Base-by-base conservation (phyloP, 1,284 basidiomycete species). In the Rhodotorula sp. region DNA sequence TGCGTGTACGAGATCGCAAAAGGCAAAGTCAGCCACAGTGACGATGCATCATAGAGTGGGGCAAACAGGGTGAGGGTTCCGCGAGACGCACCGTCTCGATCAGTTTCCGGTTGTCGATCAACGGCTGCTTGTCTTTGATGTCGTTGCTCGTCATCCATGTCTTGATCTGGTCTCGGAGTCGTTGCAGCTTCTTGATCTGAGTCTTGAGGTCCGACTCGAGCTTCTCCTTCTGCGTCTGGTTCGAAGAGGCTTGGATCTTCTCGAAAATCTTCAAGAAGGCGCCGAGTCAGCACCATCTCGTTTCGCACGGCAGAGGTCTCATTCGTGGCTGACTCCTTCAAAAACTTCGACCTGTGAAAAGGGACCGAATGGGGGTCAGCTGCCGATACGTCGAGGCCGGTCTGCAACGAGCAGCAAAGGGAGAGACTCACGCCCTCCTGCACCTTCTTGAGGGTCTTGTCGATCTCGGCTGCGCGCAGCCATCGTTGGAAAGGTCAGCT, bases 151-250 rank as follows among this genome's bases (percentile, higher is more conserved):
- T 90, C 56, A 97, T 88, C 97, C 97, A 99, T 18, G 93, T 93
- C 86, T 99, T 99, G 84, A 99, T 98, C 86, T 98, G 95, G 85
- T 99, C 97, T 75, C 97, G 87, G 79, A 97, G 84, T 72, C 97
- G 88, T 83, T 99, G 97, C 6, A 99, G 88, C 83, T 99, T 98
- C 89, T 99, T 99, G 80, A 97, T 97, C 84, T 97, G 94, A 2
- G 93, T 94, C 86, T 97, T 97, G 78, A 97, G 85, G 80, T 97
- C 94, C 19, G 89, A 87, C 82, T 97, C 94, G 66, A 92, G 88
- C 83, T 97, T 97, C 86, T 97, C 94, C 83, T 97, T 97, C 87
- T 97, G 93, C 0, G 93, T 93, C 80, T 91, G 89, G 83, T 95
- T 97, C 58, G 91, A 91, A 15, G 92, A 91, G 71, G 90, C 87